phyloP scores from a whole-genome alignment of 768 basidiomycete species.

The Suillus discolor region DNA sequence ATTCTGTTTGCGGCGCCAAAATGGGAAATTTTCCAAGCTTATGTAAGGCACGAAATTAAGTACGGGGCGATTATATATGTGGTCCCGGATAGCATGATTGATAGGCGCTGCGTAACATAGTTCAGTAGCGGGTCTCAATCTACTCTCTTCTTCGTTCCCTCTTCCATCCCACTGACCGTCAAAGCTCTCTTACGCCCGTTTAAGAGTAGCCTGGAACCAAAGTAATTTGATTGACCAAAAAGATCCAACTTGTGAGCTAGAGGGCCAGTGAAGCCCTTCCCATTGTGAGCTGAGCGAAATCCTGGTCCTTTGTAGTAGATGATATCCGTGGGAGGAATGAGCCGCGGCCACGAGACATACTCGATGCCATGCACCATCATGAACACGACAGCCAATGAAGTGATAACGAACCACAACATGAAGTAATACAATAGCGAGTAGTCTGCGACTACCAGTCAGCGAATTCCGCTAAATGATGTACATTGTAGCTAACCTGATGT shows the following conservation, averaged over 20 bases:
- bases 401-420: slow-evolving; percentile 73
- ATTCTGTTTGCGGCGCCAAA: slow-evolving; percentile 2
- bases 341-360: slow-evolving; percentile 93
- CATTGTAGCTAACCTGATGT: slow-evolving; percentile 67
- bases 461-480: background rate
- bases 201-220: slow-evolving; percentile 37
- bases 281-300: slow-evolving; percentile 73
- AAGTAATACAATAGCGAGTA: slow-evolving; percentile 87
- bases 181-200: slow-evolving; percentile 39
- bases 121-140: slow-evolving; percentile 44
- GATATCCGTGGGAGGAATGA: slow-evolving; percentile 75
- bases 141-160: slow-evolving; percentile 78
- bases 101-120: background rate
- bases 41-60: background rate
- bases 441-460: slow-evolving; percentile 46
- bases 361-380: slow-evolving; percentile 88
- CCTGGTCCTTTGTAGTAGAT: slow-evolving; percentile 92
- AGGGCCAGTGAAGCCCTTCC: slow-evolving; percentile 64
- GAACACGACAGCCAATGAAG: slow-evolving; percentile 64
- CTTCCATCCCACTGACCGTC: slow-evolving; percentile 50
- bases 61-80: slow-evolving; percentile 7
- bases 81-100: slow-evolving; percentile 16
- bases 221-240: slow-evolving; percentile 35
- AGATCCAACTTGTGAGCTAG: slow-evolving; percentile 35
- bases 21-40: slow-evolving; percentile 4